Percentiles rank a stretch among this genome's conserved stretches.
Evolutionary conservation across 2,329 filamentous ascomycete genomes (phyloP).

Genomic region (Fusarium tuaranense): DNA sequence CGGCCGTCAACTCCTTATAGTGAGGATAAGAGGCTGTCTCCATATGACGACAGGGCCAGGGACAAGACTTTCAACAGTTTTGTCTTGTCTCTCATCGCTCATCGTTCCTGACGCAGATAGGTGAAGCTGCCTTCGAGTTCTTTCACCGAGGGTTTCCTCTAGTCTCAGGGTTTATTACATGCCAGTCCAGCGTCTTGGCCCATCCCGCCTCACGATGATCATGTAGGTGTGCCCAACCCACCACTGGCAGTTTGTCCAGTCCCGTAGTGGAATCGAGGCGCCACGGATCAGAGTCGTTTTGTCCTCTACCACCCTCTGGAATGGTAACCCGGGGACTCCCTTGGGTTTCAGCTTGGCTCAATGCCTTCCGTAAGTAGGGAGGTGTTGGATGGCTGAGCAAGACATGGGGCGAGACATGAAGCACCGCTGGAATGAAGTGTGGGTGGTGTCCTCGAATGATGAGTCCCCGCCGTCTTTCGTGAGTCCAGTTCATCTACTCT

Average conservation of each 20-base stretch:
- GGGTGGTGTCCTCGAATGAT: background rate
- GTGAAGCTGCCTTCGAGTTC: background rate
- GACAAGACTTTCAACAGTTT: slow-evolving; percentile 1
- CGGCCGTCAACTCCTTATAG: background rate
- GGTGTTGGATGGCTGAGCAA: slow-evolving; percentile 4
- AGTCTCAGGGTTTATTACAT: slow-evolving; percentile 14
- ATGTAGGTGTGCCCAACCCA: background rate
- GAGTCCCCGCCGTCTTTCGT: background rate
- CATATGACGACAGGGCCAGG: background rate
- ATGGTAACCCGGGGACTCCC: slow-evolving; percentile 5
- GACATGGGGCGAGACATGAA: slow-evolving; percentile 6
- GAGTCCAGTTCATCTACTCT: background rate
- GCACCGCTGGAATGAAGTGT: slow-evolving; percentile 12
- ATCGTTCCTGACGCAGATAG: background rate
- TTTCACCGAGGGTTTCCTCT: background rate
- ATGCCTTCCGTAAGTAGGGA: background rate
- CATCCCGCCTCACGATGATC: background rate
- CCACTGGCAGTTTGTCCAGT: background rate
- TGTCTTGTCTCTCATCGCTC: slow-evolving; percentile 8
- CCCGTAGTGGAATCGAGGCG: slow-evolving; percentile 13
- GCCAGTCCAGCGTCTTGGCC: background rate
- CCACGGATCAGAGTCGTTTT: slow-evolving; percentile 20
- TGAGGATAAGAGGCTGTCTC: background rate
- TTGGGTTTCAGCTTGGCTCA: background rate
- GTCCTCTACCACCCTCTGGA: slow-evolving; percentile 14